A percentile compares a stretch with the other conserved stretches of the same genome.
Evolutionary conservation across 2,329 filamentous ascomycete genomes (phyloP).

Genomic region (Tolypocladium paradoxum): DNA sequence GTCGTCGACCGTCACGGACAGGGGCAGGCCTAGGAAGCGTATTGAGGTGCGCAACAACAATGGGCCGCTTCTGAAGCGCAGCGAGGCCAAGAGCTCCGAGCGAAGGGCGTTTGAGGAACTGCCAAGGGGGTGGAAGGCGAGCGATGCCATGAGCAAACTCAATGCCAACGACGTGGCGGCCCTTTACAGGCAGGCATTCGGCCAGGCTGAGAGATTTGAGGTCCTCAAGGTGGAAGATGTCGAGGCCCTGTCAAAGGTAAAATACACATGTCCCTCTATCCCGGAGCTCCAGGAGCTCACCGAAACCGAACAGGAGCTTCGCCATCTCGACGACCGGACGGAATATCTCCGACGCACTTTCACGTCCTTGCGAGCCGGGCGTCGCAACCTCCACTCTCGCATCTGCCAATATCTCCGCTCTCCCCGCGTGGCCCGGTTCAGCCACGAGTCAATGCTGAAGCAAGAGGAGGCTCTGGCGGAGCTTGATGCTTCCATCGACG

Average conservation of each 20-base stretch:
- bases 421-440: conserved; percentile 60
- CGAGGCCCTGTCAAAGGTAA: conserved; percentile 52
- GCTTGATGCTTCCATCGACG: conserved; percentile 67
- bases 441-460: conserved; percentile 63
- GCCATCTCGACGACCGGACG: conserved; percentile 64
- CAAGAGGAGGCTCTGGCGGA: conserved; percentile 72
- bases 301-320: conserved; percentile 47
- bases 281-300: not conserved
- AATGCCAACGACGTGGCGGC: conserved; percentile 35
- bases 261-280: conserved; percentile 3
- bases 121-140: conserved; percentile 45
- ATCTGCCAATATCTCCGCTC: conserved; percentile 70
- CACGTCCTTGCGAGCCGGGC: conserved; percentile 61
- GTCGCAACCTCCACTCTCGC: conserved; percentile 64
- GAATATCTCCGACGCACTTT: conserved; percentile 71
- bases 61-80: conserved; percentile 23
- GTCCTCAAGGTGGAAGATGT: conserved; percentile 53
- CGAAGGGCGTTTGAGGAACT: conserved; percentile 48
- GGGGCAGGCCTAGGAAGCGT: conserved; percentile 49
- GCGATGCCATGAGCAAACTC: conserved; percentile 39
- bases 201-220: conserved; percentile 53
- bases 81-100: conserved; percentile 36
- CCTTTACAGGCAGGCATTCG: conserved; percentile 49
- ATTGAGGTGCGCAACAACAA: conserved; percentile 29
- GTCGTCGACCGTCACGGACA: conserved; percentile 47